phyloP scores from a whole-genome alignment of 2,329 filamentous ascomycete genomes.

The Pyricularia sp. region DNA sequence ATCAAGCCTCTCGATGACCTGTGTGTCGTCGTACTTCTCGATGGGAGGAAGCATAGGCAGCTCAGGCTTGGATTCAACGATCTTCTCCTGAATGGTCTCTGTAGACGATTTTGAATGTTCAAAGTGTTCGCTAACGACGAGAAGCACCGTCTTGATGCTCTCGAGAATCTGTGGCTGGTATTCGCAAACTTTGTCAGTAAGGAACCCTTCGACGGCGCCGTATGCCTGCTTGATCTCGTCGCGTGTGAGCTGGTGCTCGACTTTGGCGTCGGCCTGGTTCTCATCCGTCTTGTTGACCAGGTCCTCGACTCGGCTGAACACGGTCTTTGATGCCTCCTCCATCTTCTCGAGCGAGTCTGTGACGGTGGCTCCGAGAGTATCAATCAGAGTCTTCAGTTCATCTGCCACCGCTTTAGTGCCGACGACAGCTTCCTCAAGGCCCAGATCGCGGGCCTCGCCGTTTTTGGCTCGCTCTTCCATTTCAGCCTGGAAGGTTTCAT shows the following conservation, averaged over 20 bases:
- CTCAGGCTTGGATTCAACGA: slow-evolving; percentile 53
- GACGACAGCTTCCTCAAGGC: slow-evolving; percentile 64
- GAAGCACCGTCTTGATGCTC: slow-evolving; percentile 75
- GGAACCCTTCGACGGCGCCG: slow-evolving; percentile 59
- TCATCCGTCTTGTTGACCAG: slow-evolving; percentile 69
- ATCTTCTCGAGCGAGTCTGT: slow-evolving; percentile 80
- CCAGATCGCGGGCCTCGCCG: slow-evolving; percentile 62
- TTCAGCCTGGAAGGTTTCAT: slow-evolving; percentile 71
- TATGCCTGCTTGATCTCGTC: slow-evolving; percentile 71
- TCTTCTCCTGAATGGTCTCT: slow-evolving; percentile 45
- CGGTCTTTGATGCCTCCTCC: slow-evolving; percentile 77
- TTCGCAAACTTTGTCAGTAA: slow-evolving; percentile 67
- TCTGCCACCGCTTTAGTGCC: slow-evolving; percentile 74
- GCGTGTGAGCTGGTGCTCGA: slow-evolving; percentile 74
- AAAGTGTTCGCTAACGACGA: slow-evolving; percentile 76
- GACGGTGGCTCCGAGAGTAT: slow-evolving; percentile 72
- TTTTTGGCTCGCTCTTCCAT: slow-evolving; percentile 66
- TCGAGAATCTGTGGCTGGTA: slow-evolving; percentile 84
- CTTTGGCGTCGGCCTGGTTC: slow-evolving; percentile 60
- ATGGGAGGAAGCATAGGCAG: slow-evolving; percentile 44
- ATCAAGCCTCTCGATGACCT: slow-evolving; percentile 49
- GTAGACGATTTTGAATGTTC: slow-evolving; percentile 70
- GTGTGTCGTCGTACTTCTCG: slow-evolving; percentile 58
- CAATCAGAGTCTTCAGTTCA: slow-evolving; percentile 77
- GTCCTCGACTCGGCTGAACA: slow-evolving; percentile 75